phyloP scores from a whole-genome alignment of 495 filamentous ascomycete species.

The Lentithecium fluviatile region DNA sequence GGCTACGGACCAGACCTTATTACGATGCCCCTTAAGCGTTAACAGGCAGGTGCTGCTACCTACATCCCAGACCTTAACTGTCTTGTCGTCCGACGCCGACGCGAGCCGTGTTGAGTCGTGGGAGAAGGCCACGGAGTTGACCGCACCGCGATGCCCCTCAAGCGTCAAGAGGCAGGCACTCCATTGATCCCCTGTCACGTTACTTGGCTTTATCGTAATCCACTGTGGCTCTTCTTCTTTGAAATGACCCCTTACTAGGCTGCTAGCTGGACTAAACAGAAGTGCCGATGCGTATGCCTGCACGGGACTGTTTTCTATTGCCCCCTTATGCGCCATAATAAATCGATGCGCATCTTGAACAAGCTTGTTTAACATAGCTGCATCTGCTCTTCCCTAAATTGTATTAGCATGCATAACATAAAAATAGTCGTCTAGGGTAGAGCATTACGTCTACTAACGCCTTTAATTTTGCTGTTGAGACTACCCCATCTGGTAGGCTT shows the following conservation, averaged over 20 bases:
- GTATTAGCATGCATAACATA: constrained; percentile 6
- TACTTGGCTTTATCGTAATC: constrained; percentile 23
- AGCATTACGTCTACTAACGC: constrained; percentile 9
- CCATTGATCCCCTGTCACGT: constrained; percentile 17
- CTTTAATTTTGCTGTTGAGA: constrained; percentile 14
- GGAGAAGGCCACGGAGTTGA: constrained; percentile 29
- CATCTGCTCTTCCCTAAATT: constrained; percentile 15
- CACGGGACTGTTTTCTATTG: constrained; percentile 26
- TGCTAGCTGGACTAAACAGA: constrained; percentile 12
- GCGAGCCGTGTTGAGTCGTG: constrained; percentile 59
- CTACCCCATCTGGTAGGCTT: constrained; percentile 31
- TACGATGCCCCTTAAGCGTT: background rate
- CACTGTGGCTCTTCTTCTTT: constrained; percentile 25
- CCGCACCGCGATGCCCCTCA: constrained; percentile 5
- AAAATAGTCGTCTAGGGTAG: background rate
- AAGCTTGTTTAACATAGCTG: constrained; percentile 19
- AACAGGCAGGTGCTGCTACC: no score
- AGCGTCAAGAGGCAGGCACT: constrained; percentile 19
- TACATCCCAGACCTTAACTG: background rate
- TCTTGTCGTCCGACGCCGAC: constrained; percentile 58
- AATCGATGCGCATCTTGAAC: constrained; percentile 40
- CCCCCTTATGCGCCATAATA: constrained; percentile 37
- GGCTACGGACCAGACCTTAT: background rate
- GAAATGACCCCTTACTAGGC: constrained; percentile 22
- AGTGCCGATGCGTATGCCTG: constrained; percentile 17